Evolutionary conservation across 495 filamentous ascomycete genomes (phyloP).

Genomic region (Bryoglossum gracile): DNA sequence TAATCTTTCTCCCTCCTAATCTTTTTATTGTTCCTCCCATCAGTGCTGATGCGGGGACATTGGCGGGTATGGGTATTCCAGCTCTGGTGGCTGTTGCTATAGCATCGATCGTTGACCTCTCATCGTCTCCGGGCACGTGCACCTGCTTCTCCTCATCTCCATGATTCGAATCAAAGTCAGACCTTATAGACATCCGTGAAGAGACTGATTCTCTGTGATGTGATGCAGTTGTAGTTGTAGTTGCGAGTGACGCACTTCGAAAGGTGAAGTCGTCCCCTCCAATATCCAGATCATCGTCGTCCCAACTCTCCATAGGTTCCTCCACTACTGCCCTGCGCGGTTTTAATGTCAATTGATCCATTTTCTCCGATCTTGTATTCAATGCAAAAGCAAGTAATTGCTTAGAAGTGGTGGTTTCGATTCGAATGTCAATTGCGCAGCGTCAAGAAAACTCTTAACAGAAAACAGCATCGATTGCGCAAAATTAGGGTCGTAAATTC

Average conservation of each 20-base stretch:
- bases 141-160: constrained; percentile 84
- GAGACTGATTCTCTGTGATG: constrained; percentile 69
- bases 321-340: constrained; percentile 48
- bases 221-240: constrained; percentile 43
- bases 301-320: constrained; percentile 74
- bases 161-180: constrained; percentile 66
- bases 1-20: constrained; percentile 72
- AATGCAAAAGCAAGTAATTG: neutral
- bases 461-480: constrained; percentile 11
- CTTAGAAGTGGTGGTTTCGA: constrained; percentile 1
- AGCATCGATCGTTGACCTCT: constrained; percentile 70
- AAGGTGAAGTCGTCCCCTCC: constrained; percentile 64
- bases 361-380: constrained; percentile 19
- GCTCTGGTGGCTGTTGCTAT: constrained; percentile 80
- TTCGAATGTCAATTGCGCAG: neutral
- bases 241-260: constrained; percentile 54
- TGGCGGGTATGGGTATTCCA: constrained; percentile 84
- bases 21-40: constrained; percentile 92
- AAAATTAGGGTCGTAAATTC: constrained; percentile 18
- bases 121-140: constrained; percentile 68
- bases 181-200: constrained; percentile 68
- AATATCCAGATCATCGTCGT: constrained; percentile 76
- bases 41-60: constrained; percentile 88
- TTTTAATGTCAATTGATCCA: constrained; percentile 54
- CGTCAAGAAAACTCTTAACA: constrained; percentile 7